A percentile compares a stretch with the other conserved stretches of the same genome.
Conservation (phyloP, 2,329 filamentous ascomycete genomes). For the Daldinia sp. region DNA sequence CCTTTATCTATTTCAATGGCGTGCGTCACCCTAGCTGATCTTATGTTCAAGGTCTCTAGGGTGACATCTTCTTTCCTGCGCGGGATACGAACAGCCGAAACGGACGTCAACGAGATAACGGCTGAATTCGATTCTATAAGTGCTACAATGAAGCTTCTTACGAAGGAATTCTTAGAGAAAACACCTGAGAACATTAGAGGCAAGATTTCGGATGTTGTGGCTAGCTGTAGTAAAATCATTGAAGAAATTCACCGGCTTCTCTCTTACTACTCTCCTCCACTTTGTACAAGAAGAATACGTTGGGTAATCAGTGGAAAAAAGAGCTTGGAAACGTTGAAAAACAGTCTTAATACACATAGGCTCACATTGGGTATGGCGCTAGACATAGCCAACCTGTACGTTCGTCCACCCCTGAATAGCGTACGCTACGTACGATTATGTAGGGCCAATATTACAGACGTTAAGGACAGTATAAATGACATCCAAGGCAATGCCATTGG, state of each 20-base stretch:
- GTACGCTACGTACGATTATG: background rate
- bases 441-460: background rate
- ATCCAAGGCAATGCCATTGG: background rate
- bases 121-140: conserved; percentile 5
- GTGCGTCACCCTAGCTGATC: conserved; percentile 3
- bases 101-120: conserved; percentile 1
- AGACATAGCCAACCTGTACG: conserved; percentile 6
- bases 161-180: conserved; percentile 1
- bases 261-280: background rate
- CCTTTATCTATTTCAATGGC: conserved; percentile 20
- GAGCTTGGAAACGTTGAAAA: conserved; percentile 5
- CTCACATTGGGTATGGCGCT: conserved; percentile 4
- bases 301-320: conserved; percentile 2
- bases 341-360: conserved; percentile 11
- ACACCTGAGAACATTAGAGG: background rate
- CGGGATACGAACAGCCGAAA: conserved; percentile 8
- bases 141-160: background rate
- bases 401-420: background rate
- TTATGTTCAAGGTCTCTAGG: conserved; percentile 1
- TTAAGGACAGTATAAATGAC: background rate
- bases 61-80: background rate
- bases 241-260: conserved; percentile 3
- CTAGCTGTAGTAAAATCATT: background rate
- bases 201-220: conserved; percentile 2
- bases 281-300: background rate